Evolutionary conservation across 306 rosid species (phyloP), one percentile per base, ranked within the genome.

Genomic region (Lathyrus aphaca): DNA sequence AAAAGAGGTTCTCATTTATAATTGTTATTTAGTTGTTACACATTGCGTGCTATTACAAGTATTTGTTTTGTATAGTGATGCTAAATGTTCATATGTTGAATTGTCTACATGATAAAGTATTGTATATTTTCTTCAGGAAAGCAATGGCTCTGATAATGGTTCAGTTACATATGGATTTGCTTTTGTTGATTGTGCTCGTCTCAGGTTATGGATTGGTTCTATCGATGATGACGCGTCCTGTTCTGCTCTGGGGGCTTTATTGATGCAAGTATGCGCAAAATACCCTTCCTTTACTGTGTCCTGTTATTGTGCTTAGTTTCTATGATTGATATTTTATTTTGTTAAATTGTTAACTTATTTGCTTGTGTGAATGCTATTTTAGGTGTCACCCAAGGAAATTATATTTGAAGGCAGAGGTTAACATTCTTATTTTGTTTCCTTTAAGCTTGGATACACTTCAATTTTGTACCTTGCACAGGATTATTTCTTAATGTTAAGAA

Each of bases 371-470:
- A 53, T 67, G 81, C 75, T 64, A n/a, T 75, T 49, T 44, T 73
- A 94, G 99, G 99, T 94, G 77, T 88, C 96, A 37, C 99, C 99
- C 18, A 94, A 84, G 83, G 97, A 94, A 84, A 82, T 91, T 78
- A 63, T 88, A 64, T 91, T 82, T 72, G 96, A 94, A 70, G 78
- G 78, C 57, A 82, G 83, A 85, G 97, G 99, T 94, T 77, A 80
- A 62, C 64, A 39, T 62, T 82, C 63, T 79, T 60, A 29, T 54
- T 15, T 17, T 56, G 61, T 38, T 17, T 29, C 30, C 51, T 42
- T 51, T 71, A 61, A 61, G 61, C 68, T 74, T 80, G 27, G 48
- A 32, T 29, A 30, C 38, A 25, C 50, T 73, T 58, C 72, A 56
- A 23, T 57, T 72, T 37, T 53, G 61, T 74, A 76, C 39, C 18